phyloP scores from a whole-genome alignment of 1,284 basidiomycete species.

The Chalciporus sp. region DNA sequence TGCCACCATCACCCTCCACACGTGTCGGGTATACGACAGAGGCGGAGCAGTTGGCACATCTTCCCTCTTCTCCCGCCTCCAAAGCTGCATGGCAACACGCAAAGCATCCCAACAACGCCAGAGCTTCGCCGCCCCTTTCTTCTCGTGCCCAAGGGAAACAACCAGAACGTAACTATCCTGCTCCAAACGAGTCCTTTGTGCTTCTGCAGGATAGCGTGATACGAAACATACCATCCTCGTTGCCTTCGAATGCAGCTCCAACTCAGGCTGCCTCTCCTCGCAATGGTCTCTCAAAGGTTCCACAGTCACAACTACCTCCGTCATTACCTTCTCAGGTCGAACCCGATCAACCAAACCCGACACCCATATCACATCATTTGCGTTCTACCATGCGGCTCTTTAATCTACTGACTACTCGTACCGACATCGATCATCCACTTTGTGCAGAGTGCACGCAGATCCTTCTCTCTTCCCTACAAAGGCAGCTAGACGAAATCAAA shows the following conservation, averaged over 20 bases:
- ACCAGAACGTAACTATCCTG: slow-evolving; percentile 49
- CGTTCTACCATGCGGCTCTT: slow-evolving; percentile 77
- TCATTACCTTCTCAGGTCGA: slow-evolving; percentile 39
- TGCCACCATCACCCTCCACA: slow-evolving; percentile 56
- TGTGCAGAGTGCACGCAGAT: slow-evolving; percentile 93
- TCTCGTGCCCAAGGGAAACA: slow-evolving; percentile 58
- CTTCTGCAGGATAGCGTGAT: slow-evolving; percentile 83
- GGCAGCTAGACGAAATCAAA: slow-evolving; percentile 87
- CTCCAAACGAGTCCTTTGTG: slow-evolving; percentile 86
- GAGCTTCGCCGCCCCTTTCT: slow-evolving; percentile 42
- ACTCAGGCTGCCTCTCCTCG: slow-evolving; percentile 44
- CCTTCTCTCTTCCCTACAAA: slow-evolving; percentile 75
- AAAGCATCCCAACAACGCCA: slow-evolving; percentile 38
- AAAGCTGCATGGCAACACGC: slow-evolving; percentile 66
- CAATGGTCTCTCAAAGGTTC: slow-evolving; percentile 25
- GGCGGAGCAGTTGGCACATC: slow-evolving; percentile 53
- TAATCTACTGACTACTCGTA: slow-evolving; percentile 76
- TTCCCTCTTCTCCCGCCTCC: slow-evolving; percentile 58
- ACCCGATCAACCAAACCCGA: slow-evolving; percentile 58
- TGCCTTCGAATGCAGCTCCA: slow-evolving; percentile 38
- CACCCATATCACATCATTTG: slow-evolving; percentile 78
- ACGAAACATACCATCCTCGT: slow-evolving; percentile 58
- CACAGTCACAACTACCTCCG: slow-evolving; percentile 22
- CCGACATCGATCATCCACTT: slow-evolving; percentile 92
- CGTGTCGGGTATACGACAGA: slow-evolving; percentile 46